Percentiles rank a stretch among this genome's conserved stretches.
Conservation (phyloP, 73 alveolate species). For the Paramecium sonneborni region DNA sequence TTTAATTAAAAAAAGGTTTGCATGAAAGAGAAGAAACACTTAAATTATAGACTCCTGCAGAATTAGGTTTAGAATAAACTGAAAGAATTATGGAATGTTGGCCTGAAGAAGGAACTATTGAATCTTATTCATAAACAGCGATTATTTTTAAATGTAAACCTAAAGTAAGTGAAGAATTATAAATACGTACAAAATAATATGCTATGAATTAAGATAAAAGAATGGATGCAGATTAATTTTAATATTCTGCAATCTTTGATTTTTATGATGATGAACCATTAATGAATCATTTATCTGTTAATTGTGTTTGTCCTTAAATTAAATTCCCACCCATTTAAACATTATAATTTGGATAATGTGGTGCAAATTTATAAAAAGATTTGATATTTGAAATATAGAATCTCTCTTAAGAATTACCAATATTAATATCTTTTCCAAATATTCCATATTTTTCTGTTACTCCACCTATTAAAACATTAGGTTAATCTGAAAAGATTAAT, state of each 20-base stretch:
- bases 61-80: constrained; percentile 94
- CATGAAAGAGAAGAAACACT: constrained; percentile 83
- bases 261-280: constrained; percentile 87
- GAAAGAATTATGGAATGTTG: constrained; percentile 95
- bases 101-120: constrained; percentile 93
- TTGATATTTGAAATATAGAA: constrained; percentile 87
- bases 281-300: constrained; percentile 93
- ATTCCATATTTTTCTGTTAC: constrained; percentile 93
- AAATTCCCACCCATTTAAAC: constrained; percentile 82
- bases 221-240: constrained; percentile 76
- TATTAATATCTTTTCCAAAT: constrained; percentile 84
- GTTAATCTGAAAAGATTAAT: constrained; percentile 87
- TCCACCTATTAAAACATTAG: constrained; percentile 88
- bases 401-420: constrained; percentile 91
- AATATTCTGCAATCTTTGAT: constrained; percentile 77
- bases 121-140: constrained; percentile 91
- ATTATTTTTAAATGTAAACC: constrained; percentile 87
- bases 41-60: constrained; percentile 89
- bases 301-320: constrained; percentile 93
- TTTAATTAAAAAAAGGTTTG: constrained; percentile 89
- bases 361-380: constrained; percentile 89
- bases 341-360: constrained; percentile 91
- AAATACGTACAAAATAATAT: constrained; percentile 59
- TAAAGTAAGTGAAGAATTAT: constrained; percentile 65
- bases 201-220: constrained; percentile 77